Conservation (phyloP, 805 yeast genomes). For the Monosporozyma unispora region DNA sequence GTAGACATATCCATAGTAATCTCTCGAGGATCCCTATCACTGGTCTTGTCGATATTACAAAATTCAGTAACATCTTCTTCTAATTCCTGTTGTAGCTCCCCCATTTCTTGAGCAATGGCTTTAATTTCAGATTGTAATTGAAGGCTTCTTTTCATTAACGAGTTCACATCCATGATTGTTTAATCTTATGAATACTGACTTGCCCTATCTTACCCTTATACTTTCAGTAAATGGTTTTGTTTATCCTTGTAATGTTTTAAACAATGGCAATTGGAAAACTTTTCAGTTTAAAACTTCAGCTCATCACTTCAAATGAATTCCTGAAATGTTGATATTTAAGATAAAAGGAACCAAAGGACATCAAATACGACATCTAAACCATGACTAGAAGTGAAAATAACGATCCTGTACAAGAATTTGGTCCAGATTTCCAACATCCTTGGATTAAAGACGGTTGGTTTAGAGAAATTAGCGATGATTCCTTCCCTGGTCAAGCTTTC, state of each 20-base stretch:
- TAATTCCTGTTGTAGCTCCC: constrained; percentile 3
- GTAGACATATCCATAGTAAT: neutral
- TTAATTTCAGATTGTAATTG: constrained; percentile 22
- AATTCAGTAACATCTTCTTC: neutral
- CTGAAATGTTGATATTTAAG: neutral
- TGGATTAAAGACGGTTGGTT: constrained; percentile 65
- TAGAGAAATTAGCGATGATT: constrained; percentile 57
- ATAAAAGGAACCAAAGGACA: neutral
- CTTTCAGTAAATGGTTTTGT: too few relatives aligned
- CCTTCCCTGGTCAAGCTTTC: constrained; percentile 85
- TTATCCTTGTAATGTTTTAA: too few relatives aligned
- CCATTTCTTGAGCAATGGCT: constrained; percentile 12
- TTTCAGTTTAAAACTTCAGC: neutral
- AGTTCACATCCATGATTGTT: neutral
- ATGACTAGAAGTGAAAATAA: neutral
- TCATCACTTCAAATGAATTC: neutral
- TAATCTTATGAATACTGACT: too few relatives aligned
- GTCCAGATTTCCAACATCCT: constrained; percentile 9
- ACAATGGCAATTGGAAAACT: neutral
- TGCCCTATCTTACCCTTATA: too few relatives aligned
- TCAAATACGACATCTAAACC: neutral
- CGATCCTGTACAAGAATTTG: neutral
- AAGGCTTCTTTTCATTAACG: constrained; percentile 2
- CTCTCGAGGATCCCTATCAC: neutral
- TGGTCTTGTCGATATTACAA: neutral